Evolutionary conservation across 768 basidiomycete genomes (phyloP).

Genomic region (Termitomyces bulborhizus): DNA sequence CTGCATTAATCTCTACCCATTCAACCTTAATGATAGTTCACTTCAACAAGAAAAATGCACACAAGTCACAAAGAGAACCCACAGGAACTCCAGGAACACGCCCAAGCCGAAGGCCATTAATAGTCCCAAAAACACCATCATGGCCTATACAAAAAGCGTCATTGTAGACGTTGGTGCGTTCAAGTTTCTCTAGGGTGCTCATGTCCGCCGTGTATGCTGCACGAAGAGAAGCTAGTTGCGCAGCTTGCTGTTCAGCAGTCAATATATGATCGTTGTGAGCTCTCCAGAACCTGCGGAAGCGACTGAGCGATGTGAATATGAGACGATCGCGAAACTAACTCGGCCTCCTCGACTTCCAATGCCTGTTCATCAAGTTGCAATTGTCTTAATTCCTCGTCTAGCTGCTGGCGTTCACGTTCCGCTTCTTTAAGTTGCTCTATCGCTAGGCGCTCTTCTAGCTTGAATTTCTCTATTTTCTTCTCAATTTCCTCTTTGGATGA

Average conservation of each 20-base stretch:
- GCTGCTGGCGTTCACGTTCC: constrained; percentile 69
- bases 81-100: constrained; percentile 82
- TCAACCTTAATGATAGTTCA: constrained; percentile 57
- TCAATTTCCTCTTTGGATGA: constrained; percentile 60
- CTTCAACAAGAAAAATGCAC: constrained; percentile 7
- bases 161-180: constrained; percentile 91
- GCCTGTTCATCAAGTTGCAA: constrained; percentile 74
- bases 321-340: constrained; percentile 40
- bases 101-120: constrained; percentile 90
- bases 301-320: constrained; percentile 6
- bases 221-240: constrained; percentile 65
- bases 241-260: constrained; percentile 55
- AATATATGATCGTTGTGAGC: constrained; percentile 69
- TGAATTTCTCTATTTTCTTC: constrained; percentile 67
- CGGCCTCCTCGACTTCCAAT: constrained; percentile 78
- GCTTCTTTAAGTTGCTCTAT: constrained; percentile 71
- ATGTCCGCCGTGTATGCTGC: constrained; percentile 77
- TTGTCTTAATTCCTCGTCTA: constrained; percentile 64
- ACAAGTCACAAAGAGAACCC: constrained; percentile 19
- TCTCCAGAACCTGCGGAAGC: constrained; percentile 66
- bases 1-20: constrained; percentile 98
- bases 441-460: constrained; percentile 59
- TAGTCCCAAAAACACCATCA: constrained; percentile 95
- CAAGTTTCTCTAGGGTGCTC: constrained; percentile 73
- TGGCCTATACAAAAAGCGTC: constrained; percentile 95